Evolutionary conservation across 306 rosid genomes (phyloP), one percentile per base, ranked within the genome.

Genomic region (Datisca glomerata): DNA sequence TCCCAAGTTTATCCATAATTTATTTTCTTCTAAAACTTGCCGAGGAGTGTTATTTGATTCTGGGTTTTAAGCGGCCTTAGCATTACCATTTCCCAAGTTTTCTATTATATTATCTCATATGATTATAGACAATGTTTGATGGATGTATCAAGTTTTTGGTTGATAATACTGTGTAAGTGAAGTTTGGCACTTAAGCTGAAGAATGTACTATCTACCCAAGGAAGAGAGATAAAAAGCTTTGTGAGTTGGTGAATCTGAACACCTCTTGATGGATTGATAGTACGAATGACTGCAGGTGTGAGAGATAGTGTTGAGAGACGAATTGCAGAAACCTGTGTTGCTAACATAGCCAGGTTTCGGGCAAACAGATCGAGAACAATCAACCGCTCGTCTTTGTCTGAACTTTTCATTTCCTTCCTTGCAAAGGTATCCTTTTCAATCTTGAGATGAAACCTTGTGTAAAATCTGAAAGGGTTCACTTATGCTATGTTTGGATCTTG

Each of bases 351-450:
- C 37, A 49, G 55, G 55, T 65, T 72, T 49, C 36, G 14, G 29
- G 44, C 70, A 21, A 40, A 51, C 61, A 80, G 5, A 22, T 47
- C n/a, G 17, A 80, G 91, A 58, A 39, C 48, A 36, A 39, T 44
- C 34, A 89, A 89, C 71, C 60, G 25, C 24, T 72, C 71, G 39
- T 56, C 97, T 37, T 52, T 84, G 76, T 54, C 84, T 45, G 84
- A 72, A 37, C 95, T 83, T 70, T 84, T 83, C 57, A 23, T 64
- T 55, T 75, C 87, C 32, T 83, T 89, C 65, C 62, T 74, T 41
- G 63, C 21, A 15, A 83, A 77, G 93, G 97, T 80, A 63, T 13
- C 42, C 12, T 29, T 21, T 31, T 28, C 22, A 24, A 25, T 27
- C n/a, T n/a, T n/a, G n/a, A n/a, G n/a, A n/a, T n/a, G n/a, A n/a